These are phyloP conservation scores for Pseudogymnoascus sp. DNA, from an alignment of 2,329 filamentous ascomycete genomes.

Conservation along the genomic window DNA sequence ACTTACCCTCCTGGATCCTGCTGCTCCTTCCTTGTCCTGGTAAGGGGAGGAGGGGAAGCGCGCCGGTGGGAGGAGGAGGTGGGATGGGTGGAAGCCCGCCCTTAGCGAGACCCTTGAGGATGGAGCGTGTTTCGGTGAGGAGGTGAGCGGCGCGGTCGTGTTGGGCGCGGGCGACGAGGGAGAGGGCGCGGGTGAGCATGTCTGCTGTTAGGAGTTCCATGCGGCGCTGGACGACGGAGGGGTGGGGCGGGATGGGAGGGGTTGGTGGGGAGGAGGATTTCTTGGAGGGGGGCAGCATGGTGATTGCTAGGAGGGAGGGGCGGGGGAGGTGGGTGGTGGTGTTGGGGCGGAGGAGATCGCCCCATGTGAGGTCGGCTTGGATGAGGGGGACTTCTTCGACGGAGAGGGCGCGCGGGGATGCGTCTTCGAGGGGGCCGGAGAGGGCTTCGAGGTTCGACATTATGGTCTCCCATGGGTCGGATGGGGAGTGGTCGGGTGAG, in stretches of 20 bases:
- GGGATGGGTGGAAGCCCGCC: conserved; percentile 87
- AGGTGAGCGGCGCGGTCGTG: conserved; percentile 91
- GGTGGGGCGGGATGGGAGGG: conserved; percentile 89
- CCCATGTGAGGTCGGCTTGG: conserved; percentile 88
- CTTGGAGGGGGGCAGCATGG: conserved; percentile 73
- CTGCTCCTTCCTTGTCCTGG: background rate
- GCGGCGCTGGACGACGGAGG: conserved; percentile 86
- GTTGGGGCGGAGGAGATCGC: conserved; percentile 86
- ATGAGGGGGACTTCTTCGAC: conserved; percentile 93
- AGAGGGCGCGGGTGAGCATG: conserved; percentile 90
- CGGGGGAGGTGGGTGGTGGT: conserved; percentile 77
- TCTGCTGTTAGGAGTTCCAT: conserved; percentile 98
- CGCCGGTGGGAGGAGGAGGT: conserved; percentile 40
- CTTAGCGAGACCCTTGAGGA: conserved; percentile 92
- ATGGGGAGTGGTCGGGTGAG: conserved; percentile 69
- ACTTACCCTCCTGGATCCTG: background rate
- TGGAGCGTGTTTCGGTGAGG: conserved; percentile 85
- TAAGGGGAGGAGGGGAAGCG: background rate
- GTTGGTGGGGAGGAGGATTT: conserved; percentile 55
- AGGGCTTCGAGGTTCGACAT: conserved; percentile 92
- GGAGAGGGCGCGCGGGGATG: conserved; percentile 73
- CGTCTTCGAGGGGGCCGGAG: conserved; percentile 71
- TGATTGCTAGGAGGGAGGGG: conserved; percentile 87
- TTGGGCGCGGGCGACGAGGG: conserved; percentile 81
- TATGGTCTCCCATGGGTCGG: conserved; percentile 95